phyloP scores from a whole-genome alignment of 768 basidiomycete species.

The Cystofilobasidium bisporidii region DNA sequence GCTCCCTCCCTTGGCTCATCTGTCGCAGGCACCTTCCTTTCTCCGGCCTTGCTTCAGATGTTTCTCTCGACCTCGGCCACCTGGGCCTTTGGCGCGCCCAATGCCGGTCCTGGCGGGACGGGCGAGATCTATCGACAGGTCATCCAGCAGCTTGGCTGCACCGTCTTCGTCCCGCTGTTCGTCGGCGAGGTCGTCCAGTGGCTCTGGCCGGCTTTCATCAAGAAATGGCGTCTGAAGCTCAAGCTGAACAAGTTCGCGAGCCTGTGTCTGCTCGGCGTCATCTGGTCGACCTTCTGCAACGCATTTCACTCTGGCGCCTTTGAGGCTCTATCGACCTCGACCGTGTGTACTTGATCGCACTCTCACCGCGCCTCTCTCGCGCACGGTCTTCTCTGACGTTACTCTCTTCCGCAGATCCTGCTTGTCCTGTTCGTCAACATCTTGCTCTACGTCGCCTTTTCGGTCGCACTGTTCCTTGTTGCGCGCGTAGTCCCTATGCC shows the following conservation, averaged over 20 bases:
- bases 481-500: constrained; percentile 26
- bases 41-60: constrained; percentile 33
- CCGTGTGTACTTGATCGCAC: not conserved
- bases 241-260: constrained; percentile 33
- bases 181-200: constrained; percentile 37
- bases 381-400: not conserved
- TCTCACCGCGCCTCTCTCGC: not conserved
- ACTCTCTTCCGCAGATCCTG: constrained; percentile 1
- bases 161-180: constrained; percentile 36
- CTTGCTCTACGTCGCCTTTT: constrained; percentile 25
- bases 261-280: constrained; percentile 34
- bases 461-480: constrained; percentile 14
- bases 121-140: constrained; percentile 32
- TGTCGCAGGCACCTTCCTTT: constrained; percentile 32
- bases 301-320: constrained; percentile 34
- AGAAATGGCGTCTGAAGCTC: constrained; percentile 30
- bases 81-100: constrained; percentile 29
- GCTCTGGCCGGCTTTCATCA: constrained; percentile 31
- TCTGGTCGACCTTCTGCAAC: constrained; percentile 36
- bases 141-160: constrained; percentile 34
- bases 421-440: constrained; percentile 26
- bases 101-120: constrained; percentile 29
- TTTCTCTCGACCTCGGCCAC: constrained; percentile 22
- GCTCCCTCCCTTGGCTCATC: not conserved
- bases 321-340: constrained; percentile 29